These are phyloP conservation scores for Linnemannia hyalina DNA, from an alignment of 192 early-diverging fungal genomes.

Conservation along the genomic window DNA sequence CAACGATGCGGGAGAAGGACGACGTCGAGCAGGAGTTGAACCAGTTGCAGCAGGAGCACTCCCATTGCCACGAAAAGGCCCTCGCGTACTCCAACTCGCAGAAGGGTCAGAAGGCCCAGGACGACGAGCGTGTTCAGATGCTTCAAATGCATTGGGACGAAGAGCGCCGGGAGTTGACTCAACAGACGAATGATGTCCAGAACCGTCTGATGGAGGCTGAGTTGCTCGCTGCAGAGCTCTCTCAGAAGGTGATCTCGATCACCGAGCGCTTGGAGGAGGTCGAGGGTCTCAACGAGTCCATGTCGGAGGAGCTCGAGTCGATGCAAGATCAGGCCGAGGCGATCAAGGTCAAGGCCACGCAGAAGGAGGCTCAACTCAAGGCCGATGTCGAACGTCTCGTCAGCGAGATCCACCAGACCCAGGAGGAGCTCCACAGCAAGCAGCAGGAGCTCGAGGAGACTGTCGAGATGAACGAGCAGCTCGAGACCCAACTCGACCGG, in stretches of 20 bases:
- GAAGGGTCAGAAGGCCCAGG: slow-evolving; percentile 18
- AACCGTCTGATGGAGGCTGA: slow-evolving; percentile 40
- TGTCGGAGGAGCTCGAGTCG: slow-evolving; percentile 37
- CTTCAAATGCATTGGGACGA: slow-evolving; percentile 42
- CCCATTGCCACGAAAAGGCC: slow-evolving; percentile 19
- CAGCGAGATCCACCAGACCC: slow-evolving; percentile 38
- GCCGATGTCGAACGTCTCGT: slow-evolving; percentile 49
- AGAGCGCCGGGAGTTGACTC: slow-evolving; percentile 30
- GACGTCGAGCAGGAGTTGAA: slow-evolving; percentile 18
- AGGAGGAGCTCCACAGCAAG: slow-evolving; percentile 25
- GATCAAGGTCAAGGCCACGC: slow-evolving; percentile 5
- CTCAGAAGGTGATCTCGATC: slow-evolving; percentile 48
- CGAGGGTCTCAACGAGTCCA: slow-evolving; percentile 31
- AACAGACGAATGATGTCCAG: slow-evolving; percentile 17
- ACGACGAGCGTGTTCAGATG: slow-evolving; percentile 38
- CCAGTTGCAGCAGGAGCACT: slow-evolving; percentile 35
- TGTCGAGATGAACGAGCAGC: slow-evolving; percentile 40
- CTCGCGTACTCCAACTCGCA: slow-evolving; percentile 1
- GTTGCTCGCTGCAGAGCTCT: slow-evolving; percentile 41
- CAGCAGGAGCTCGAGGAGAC: slow-evolving; percentile 38
- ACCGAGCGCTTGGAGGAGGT: slow-evolving; percentile 39
- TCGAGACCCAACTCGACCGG: slow-evolving; percentile 37
- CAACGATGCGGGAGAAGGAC: slow-evolving; percentile 46
- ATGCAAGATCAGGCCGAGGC: slow-evolving; percentile 20
- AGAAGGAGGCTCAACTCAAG: slow-evolving; percentile 36